Base-by-base conservation (phyloP, 2,329 filamentous ascomycete species). In the Laburnicola sp. region DNA sequence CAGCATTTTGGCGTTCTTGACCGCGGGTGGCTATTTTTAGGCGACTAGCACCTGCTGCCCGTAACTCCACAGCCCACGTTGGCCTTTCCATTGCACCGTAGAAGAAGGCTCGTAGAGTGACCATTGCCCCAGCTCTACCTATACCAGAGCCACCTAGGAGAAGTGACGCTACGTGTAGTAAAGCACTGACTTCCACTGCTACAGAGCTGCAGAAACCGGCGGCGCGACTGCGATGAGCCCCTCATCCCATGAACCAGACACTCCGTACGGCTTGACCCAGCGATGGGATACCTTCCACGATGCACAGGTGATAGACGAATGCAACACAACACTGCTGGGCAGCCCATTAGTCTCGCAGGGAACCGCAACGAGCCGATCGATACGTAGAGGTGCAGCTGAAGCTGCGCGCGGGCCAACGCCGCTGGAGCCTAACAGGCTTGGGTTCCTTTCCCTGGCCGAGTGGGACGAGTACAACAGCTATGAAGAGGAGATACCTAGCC, bases 381-480 rank as follows among this genome's bases (percentile, higher is more conserved):
- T 38, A 38, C 36, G 4, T 38, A 6, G 11, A 22, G 21, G 21
- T 22, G 36, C 36, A 22, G 36, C 21, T 3, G 21, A 22, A 11
- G 22, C n/a, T 22, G 10, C 16, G 36, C 21, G 36, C 22, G 21
- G 25, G 36, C 36, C 3, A 23, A 23, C 21, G 36, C 36, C 10
- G 36, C 34, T 9, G 34, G 34, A 36, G 5, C 34, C 6, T 16
- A 36, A 41, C 36, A 39, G 37, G 35, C 48, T 50, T 26, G 40
- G 41, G 9, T 50, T 50, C 28, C 48, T 50, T 25, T 41, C 32
- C 6, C 27, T 50, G 16, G 41, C 9, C 25, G 40, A 50, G 34
- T 50, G 48, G 48, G 40, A 50, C 23, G 40, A 50, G 34, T 40
- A 45, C 41, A 45, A 50, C 31, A 50, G 40, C 40, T 50, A 50